Evolutionary conservation across 2,329 filamentous ascomycete species (phyloP), one percentile per base, ranked within the genome.

Genomic region (Talaromyces amestolkiae): DNA sequence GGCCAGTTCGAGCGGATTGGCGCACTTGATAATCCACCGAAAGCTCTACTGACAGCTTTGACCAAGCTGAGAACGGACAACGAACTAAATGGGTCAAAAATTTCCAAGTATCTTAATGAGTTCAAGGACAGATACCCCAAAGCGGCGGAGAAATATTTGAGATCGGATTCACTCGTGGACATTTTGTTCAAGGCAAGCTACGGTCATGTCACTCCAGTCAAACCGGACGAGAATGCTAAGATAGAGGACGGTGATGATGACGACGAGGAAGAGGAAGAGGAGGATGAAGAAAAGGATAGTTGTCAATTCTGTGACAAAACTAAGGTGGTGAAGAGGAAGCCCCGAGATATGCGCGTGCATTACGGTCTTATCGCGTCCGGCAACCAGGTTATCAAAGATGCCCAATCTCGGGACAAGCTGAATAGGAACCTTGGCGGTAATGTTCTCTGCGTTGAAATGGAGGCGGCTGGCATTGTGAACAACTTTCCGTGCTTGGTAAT

Each of bases 341-440:
- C 15, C 27, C 61, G 31, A 51, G 13, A 8, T 8, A 43, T 43
- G 17, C 41, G 9, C 6, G 41, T 73, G 41, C 72, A 73, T 68
- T 72, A 73, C 58, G 71, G 71, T 2, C 63, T 67, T 3, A 69
- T 71, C 39, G 68, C 60, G 19, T 71, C 70, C 3, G 69, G 60
- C 5, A 70, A 72, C 51, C 60, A 64, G 9, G 68, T 71, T 13
- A 54, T 71, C 11, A 69, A 68, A 58, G 59, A 69, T 49, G 63
- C 60, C 11, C 22, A 22, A 24, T 41, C 47, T 49, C 56, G 69
- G 43, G 69, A 71, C 39, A 37, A 63, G 53, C 31, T 63, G 59
- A 62, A 27, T 10, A 27, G 19, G 59, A 8, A 19, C 2, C n/a
- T 43, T 43, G 41, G 41, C 8, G 41, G 41, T 8, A 43, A 51